These are phyloP conservation scores for Phytophthora cactorum DNA, from an alignment of 352 stramenopile species.

Conservation along the genomic window DNA sequence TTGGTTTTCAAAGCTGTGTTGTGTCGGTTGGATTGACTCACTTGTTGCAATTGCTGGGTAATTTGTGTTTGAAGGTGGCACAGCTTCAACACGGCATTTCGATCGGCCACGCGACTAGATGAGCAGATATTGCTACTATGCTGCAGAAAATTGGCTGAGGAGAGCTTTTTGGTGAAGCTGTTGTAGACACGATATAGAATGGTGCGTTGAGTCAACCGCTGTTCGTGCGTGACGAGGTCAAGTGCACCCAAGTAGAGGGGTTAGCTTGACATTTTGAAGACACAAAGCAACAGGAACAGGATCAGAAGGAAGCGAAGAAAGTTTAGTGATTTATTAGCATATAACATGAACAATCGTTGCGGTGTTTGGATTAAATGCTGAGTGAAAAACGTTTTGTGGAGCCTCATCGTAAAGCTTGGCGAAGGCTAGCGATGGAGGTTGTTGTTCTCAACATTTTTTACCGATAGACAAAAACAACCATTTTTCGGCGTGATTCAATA, in stretches of 20 bases:
- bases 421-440: no score
- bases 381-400: no score
- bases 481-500: no score
- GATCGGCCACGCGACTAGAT: conserved; percentile 48
- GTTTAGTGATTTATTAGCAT: conserved; percentile 37
- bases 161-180: neutral
- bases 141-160: neutral
- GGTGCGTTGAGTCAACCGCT: neutral
- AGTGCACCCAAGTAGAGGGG: conserved; percentile 12
- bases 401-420: no score
- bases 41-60: conserved; percentile 5
- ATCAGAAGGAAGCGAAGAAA: conserved; percentile 9
- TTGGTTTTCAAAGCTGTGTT: neutral
- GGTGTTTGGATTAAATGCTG: no score
- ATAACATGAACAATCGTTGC: conserved; percentile 6
- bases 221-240: conserved; percentile 4
- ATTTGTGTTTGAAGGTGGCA: conserved; percentile 36
- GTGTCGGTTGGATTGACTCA: neutral
- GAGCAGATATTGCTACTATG: conserved; percentile 13
- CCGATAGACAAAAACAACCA: no score
- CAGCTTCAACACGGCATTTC: conserved; percentile 66
- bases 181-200: conserved; percentile 4
- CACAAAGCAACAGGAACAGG: conserved; percentile 8
- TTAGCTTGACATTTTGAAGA: conserved; percentile 30
- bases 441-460: no score